These are phyloP conservation scores for Chlamydomonas urium DNA, from an alignment of 139 green algal species.

Conservation along the genomic window DNA sequence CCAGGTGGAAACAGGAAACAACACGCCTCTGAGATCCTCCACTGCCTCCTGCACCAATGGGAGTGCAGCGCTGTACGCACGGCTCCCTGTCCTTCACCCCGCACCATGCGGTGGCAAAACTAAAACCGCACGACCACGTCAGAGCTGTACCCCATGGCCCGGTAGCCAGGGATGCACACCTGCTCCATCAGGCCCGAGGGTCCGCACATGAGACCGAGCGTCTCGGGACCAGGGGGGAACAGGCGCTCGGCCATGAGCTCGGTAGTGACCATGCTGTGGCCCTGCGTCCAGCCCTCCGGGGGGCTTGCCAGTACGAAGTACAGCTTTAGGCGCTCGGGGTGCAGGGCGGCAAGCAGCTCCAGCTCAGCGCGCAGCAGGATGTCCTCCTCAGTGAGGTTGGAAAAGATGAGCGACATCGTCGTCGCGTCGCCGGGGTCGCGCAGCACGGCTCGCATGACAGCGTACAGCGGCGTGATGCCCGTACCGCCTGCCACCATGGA, in stretches of 20 bases:
- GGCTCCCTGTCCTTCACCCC: too few relatives aligned
- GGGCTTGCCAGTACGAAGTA: slow-evolving; percentile 34
- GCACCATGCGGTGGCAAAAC: too few relatives aligned
- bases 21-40: too few relatives aligned
- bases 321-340: slow-evolving; percentile 63
- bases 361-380: slow-evolving; percentile 91
- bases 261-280: slow-evolving; percentile 51
- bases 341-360: slow-evolving; percentile 64
- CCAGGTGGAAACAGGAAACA: too few relatives aligned
- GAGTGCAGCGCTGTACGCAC: too few relatives aligned
- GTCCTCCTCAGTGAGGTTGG: slow-evolving; percentile 90
- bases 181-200: slow-evolving; percentile 44
- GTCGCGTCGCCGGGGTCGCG: slow-evolving; percentile 78
- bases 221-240: slow-evolving; percentile 32
- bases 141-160: slow-evolving; percentile 39
- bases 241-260: slow-evolving; percentile 76
- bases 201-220: slow-evolving; percentile 84
- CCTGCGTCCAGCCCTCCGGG: not conserved
- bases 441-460: slow-evolving; percentile 54
- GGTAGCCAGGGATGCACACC: slow-evolving; percentile 26
- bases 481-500: slow-evolving; percentile 93
- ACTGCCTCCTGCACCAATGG: too few relatives aligned
- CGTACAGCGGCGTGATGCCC: slow-evolving; percentile 13
- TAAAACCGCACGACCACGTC: slow-evolving; percentile 25
- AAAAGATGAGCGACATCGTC: slow-evolving; percentile 82